phyloP scores from a whole-genome alignment of 192 early-diverging fungal genomes.

The Coemansia sp. region DNA sequence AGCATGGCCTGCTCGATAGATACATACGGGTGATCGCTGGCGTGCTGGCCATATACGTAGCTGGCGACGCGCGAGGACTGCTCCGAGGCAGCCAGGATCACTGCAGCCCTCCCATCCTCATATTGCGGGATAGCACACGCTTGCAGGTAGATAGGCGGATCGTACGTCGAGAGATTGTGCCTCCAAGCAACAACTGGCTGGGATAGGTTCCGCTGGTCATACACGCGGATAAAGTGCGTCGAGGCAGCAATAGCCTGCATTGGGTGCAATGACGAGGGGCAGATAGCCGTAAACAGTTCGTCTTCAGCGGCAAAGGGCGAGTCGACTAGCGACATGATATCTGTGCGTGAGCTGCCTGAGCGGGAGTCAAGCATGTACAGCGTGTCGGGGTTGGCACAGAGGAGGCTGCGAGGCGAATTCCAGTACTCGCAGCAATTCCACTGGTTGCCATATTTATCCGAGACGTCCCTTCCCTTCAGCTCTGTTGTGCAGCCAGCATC shows the following conservation, averaged over 20 bases:
- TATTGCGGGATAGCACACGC: slow-evolving; percentile 10
- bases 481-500: slow-evolving; percentile 1
- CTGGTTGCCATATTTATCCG: slow-evolving; percentile 9
- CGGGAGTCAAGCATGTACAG: slow-evolving; percentile 30
- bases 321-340: slow-evolving; percentile 11
- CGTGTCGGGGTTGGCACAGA: slow-evolving; percentile 25
- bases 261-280: slow-evolving; percentile 32
- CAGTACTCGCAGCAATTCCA: slow-evolving; percentile 49
- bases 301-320: slow-evolving; percentile 13
- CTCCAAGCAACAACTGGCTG: slow-evolving; percentile 42
- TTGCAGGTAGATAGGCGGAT: slow-evolving; percentile 29
- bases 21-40: slow-evolving; percentile 26
- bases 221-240: slow-evolving; percentile 35
- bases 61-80: slow-evolving; percentile 13
- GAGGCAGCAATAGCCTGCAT: slow-evolving; percentile 43
- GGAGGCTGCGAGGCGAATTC: slow-evolving; percentile 36
- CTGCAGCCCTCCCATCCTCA: slow-evolving; percentile 13
- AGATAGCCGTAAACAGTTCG: slow-evolving; percentile 34
- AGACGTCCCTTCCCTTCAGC: slow-evolving; percentile 8
- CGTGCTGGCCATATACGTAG: slow-evolving; percentile 28
- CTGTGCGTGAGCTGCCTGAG: not conserved
- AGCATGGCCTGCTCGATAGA: slow-evolving; percentile 33
- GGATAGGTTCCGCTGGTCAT: slow-evolving; percentile 34
- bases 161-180: slow-evolving; percentile 1
- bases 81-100: slow-evolving; percentile 21